Percentiles rank a stretch among this genome's conserved stretches.
Evolutionary conservation across 2,329 filamentous ascomycete species (phyloP).

Genomic region (Fusarium sp.): DNA sequence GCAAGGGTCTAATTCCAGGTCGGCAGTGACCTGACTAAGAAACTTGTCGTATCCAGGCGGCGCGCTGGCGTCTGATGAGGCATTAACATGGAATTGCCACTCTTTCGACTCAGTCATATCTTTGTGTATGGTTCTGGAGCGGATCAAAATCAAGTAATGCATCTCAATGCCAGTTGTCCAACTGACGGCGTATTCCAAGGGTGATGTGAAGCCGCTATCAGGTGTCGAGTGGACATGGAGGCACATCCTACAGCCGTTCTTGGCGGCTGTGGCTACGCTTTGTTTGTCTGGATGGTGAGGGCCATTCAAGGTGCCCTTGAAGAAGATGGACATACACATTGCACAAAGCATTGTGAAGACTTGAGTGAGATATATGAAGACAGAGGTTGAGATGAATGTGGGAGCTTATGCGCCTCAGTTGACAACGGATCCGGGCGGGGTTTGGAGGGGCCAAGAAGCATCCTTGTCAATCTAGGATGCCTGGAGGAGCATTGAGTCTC

Average conservation of each 20-base stretch:
- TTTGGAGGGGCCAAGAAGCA: neutral
- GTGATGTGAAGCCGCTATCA: neutral
- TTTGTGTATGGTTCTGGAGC: neutral
- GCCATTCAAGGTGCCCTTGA: neutral
- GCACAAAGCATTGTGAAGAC: slow-evolving; percentile 4
- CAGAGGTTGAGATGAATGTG: neutral
- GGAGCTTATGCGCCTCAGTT: neutral
- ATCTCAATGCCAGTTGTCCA: neutral
- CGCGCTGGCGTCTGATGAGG: neutral
- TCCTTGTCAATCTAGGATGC: neutral
- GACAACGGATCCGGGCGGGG: neutral
- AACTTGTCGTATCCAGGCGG: slow-evolving; percentile 6
- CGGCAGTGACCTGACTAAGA: neutral
- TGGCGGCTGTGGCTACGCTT: neutral
- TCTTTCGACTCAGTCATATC: neutral
- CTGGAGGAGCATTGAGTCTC: neutral
- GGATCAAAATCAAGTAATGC: neutral
- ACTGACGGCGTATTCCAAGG: neutral
- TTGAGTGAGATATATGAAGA: neutral
- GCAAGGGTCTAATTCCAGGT: neutral
- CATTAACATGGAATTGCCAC: neutral
- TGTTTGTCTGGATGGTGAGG: neutral
- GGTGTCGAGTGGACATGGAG: neutral
- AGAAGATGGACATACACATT: slow-evolving; percentile 9
- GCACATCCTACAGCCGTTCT: slow-evolving; percentile 12